phyloP scores from a whole-genome alignment of 169 alveolate species.

The Ichthyophthirius multifiliis region DNA sequence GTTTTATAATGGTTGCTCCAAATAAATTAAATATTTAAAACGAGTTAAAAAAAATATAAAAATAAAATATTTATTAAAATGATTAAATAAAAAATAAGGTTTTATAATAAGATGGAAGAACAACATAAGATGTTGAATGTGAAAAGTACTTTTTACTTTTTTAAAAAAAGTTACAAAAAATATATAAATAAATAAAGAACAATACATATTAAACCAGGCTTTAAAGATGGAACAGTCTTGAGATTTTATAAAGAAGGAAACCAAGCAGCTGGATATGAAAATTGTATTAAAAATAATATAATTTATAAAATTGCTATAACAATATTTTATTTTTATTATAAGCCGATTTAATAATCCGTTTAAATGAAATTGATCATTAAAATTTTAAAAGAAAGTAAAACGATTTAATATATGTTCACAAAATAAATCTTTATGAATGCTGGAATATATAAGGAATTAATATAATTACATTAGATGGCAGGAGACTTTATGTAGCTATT shows the following conservation, averaged over 20 bases:
- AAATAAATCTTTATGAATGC: neutral
- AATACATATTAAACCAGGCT: slow-evolving; percentile 64
- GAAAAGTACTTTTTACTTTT: neutral
- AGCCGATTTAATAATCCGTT: slow-evolving; percentile 27
- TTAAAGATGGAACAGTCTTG: slow-evolving; percentile 44
- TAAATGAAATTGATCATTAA: slow-evolving; percentile 25
- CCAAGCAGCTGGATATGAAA: slow-evolving; percentile 23
- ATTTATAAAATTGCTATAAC: neutral
- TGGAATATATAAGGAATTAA: neutral
- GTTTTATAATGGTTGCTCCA: slow-evolving; percentile 70
- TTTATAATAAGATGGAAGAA: slow-evolving; percentile 51
- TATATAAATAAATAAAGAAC: neutral
- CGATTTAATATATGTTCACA: neutral
- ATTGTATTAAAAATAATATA: slow-evolving; percentile 16
- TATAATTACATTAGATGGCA: neutral
- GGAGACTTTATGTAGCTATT: neutral
- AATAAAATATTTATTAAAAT: neutral
- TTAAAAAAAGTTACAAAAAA: neutral
- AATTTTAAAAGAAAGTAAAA: slow-evolving; percentile 23
- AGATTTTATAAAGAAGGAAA: slow-evolving; percentile 26
- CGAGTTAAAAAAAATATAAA: slow-evolving; percentile 23
- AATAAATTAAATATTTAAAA: slow-evolving; percentile 52
- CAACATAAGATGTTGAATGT: slow-evolving; percentile 22
- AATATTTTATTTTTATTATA: neutral
- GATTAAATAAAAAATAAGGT: neutral